Evolutionary conservation across 768 basidiomycete genomes (phyloP).

Genomic region (Amanita subjunquillea): DNA sequence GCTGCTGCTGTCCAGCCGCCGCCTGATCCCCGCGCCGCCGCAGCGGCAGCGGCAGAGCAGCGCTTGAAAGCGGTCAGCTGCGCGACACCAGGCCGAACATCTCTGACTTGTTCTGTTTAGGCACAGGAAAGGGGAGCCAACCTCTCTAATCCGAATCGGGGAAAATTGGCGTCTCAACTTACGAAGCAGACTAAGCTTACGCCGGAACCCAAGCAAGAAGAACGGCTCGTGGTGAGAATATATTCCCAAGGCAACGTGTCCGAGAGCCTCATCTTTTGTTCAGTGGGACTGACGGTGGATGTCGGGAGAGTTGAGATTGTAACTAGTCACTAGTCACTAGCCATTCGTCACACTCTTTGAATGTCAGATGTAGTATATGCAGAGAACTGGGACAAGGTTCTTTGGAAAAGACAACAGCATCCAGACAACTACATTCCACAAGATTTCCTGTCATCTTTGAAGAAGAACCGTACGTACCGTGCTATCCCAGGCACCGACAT

Average conservation of each 20-base stretch:
- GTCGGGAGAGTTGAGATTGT: not conserved
- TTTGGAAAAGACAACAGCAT: slow-evolving; percentile 69
- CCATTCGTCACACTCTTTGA: not conserved
- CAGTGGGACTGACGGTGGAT: slow-evolving; percentile 25
- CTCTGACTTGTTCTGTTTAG: slow-evolving; percentile 16
- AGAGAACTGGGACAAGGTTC: slow-evolving; percentile 52
- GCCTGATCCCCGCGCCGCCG: slow-evolving; percentile 40
- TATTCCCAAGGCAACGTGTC: not conserved
- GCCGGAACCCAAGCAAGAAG: slow-evolving; percentile 24
- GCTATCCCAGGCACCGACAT: not conserved
- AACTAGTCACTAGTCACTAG: not conserved
- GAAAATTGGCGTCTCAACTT: slow-evolving; percentile 32
- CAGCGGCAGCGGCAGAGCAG: slow-evolving; percentile 54
- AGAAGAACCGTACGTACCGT: slow-evolving; percentile 58
- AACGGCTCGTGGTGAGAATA: slow-evolving; percentile 31
- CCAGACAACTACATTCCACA: slow-evolving; percentile 83
- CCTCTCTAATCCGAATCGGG: slow-evolving; percentile 35
- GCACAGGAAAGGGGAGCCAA: slow-evolving; percentile 33
- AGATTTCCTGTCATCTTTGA: slow-evolving; percentile 69
- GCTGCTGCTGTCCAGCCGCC: slow-evolving; percentile 15
- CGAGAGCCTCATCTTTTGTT: slow-evolving; percentile 6
- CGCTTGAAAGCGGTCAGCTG: slow-evolving; percentile 43
- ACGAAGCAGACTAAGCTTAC: slow-evolving; percentile 26
- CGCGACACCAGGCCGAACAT: not conserved
- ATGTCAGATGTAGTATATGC: not conserved